phyloP scores from a whole-genome alignment of 768 basidiomycete species.

The Psilocybe tampanensis region DNA sequence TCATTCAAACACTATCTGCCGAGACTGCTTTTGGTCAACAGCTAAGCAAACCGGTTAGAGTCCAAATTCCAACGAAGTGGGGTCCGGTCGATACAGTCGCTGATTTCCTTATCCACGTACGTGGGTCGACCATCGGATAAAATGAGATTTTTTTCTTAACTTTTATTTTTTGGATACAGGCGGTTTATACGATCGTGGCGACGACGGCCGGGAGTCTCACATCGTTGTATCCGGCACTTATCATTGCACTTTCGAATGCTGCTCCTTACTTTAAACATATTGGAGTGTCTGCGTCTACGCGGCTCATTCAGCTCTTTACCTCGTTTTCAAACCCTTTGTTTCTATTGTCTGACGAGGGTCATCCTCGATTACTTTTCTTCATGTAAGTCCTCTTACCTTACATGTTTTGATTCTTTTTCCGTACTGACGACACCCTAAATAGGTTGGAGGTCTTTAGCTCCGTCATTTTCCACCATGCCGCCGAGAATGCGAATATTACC shows the following conservation, averaged over 20 bases:
- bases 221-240: slow-evolving; percentile 88
- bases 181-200: slow-evolving; percentile 87
- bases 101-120: slow-evolving; percentile 87
- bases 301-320: slow-evolving; percentile 85
- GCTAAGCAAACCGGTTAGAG: slow-evolving; percentile 64
- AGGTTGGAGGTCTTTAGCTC: slow-evolving; percentile 94
- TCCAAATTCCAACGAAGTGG: slow-evolving; percentile 78
- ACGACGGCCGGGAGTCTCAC: slow-evolving; percentile 82
- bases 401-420: neutral
- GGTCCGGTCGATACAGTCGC: slow-evolving; percentile 69
- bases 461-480: slow-evolving; percentile 74
- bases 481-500: slow-evolving; percentile 85
- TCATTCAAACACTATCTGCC: slow-evolving; percentile 88
- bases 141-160: neutral
- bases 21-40: slow-evolving; percentile 77
- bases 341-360: slow-evolving; percentile 91
- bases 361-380: slow-evolving; percentile 91
- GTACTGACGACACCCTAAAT: neutral
- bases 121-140: slow-evolving; percentile 24
- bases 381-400: slow-evolving; percentile 52
- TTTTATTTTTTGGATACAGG: slow-evolving; percentile 42
- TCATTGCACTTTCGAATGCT: slow-evolving; percentile 87
- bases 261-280: slow-evolving; percentile 87
- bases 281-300: slow-evolving; percentile 77
- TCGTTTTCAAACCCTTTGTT: slow-evolving; percentile 92